Evolutionary conservation across 176 grass and related monocot species (phyloP).

Genomic region (Oryza australiensis): DNA sequence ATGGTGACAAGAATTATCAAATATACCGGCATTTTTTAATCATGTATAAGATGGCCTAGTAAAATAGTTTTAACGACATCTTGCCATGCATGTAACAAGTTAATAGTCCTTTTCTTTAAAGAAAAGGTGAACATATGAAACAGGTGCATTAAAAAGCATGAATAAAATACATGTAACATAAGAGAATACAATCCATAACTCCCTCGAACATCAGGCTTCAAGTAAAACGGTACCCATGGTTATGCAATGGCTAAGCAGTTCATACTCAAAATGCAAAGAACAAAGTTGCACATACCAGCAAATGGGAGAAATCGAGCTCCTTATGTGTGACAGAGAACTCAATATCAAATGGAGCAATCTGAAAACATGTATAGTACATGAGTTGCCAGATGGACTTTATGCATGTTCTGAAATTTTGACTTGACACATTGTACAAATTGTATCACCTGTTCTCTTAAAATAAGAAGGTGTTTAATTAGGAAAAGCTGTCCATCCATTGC

Average conservation of each 20-base stretch:
- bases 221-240: constrained; percentile 1
- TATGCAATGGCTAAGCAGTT: constrained; percentile 28
- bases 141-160: background rate
- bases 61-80: background rate
- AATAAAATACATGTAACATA: background rate
- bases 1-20: background rate
- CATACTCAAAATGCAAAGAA: constrained; percentile 23
- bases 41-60: background rate
- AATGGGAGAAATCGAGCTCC: constrained; percentile 99
- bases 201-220: background rate
- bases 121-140: background rate
- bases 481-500: constrained; percentile 96
- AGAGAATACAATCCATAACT: constrained; percentile 11
- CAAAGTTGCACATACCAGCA: constrained; percentile 63
- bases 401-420: constrained; percentile 12
- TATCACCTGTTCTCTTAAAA: constrained; percentile 90
- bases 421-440: constrained; percentile 11
- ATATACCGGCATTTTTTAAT: background rate
- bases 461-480: constrained; percentile 94
- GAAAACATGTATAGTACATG: constrained; percentile 33
- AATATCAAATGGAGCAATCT: constrained; percentile 93
- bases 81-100: background rate
- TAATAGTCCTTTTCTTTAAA: background rate
- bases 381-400: constrained; percentile 29
- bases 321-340: constrained; percentile 96